Percentiles rank a stretch among this genome's conserved stretches.
phyloP scores from a whole-genome alignment of 495 filamentous ascomycete genomes.

The Neurospora cerealis region DNA sequence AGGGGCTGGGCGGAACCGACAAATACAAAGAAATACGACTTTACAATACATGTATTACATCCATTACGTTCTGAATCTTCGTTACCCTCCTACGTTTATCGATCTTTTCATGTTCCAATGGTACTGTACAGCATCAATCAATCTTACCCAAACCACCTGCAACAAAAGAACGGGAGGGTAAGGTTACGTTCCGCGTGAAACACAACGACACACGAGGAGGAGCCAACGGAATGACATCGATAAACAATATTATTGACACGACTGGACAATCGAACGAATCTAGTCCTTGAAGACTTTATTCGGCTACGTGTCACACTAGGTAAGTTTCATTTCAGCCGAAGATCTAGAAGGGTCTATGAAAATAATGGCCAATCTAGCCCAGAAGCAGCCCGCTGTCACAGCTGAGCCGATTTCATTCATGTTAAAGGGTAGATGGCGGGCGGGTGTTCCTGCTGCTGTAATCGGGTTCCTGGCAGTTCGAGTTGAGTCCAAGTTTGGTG shows the following conservation, averaged over 20 bases:
- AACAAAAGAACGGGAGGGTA: background rate
- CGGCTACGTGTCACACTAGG: background rate
- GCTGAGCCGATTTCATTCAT: background rate
- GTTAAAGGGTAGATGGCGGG: no score
- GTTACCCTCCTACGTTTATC: background rate
- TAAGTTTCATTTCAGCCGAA: background rate
- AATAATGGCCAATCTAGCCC: background rate
- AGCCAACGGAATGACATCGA: background rate
- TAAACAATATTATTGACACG: background rate
- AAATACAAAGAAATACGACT: background rate
- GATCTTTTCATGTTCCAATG: background rate
- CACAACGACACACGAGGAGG: background rate
- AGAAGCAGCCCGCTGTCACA: background rate
- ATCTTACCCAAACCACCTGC: background rate
- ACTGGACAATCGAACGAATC: background rate
- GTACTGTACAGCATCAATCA: background rate
- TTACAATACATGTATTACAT: background rate
- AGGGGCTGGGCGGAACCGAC: background rate
- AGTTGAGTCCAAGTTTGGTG: background rate
- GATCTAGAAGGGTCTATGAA: background rate
- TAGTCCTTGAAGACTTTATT: no score
- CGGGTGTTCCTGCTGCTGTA: no score
- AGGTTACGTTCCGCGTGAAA: background rate
- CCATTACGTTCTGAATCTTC: background rate
- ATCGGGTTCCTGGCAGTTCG: background rate